Evolutionary conservation across 179 eudicot genomes (phyloP), one percentile per base, ranked within the genome.

Genomic region (Nepenthes alata): DNA sequence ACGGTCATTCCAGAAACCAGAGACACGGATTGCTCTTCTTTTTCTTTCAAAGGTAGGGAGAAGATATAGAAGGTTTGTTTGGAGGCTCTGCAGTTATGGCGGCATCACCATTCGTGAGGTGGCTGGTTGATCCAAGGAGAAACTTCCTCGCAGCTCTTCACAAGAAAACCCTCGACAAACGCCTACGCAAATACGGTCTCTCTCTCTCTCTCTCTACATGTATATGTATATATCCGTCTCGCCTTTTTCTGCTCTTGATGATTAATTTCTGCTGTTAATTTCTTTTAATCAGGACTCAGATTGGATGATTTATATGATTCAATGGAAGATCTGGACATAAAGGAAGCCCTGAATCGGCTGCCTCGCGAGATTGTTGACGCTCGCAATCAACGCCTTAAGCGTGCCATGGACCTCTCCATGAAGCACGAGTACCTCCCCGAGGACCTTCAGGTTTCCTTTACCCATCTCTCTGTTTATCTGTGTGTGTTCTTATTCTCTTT

Each of bases 351-450:
- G 58, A 68, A 83, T 68, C 80, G 98, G 14, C 85, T 91, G 7
- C 98, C 98, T 4, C 72, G 85, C 11, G 98, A 91, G 78, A 65
- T 91, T 14, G 88, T 91, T 13, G 89, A 89, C 51, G 96, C 98
- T 62, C 83, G 98, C 53, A 83, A 85, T 60, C 98, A 89, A 63
- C 89, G 98, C 13, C 88, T 91, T 35, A 78, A 79, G 81, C 96
- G 98, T 11, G 95, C 96, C 38, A 83, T 89, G 76, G 95, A 91
- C 60, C 91, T 91, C 59, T 86, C 96, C 10, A 74, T 89, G 93
- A 91, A 91, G 83, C 96, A 91, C 66, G 79, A 89, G 50, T 83
- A 89, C 44, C 96, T 91, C 35, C 72, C 95, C 7, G 71, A 67
- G 11, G 82, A 84, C 58, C 77, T 91, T 16, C 97, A 91, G 97